Evolutionary conservation across 2,329 filamentous ascomycete species (phyloP), one percentile per base, ranked within the genome.

Genomic region (Gnomoniopsis sp.): DNA sequence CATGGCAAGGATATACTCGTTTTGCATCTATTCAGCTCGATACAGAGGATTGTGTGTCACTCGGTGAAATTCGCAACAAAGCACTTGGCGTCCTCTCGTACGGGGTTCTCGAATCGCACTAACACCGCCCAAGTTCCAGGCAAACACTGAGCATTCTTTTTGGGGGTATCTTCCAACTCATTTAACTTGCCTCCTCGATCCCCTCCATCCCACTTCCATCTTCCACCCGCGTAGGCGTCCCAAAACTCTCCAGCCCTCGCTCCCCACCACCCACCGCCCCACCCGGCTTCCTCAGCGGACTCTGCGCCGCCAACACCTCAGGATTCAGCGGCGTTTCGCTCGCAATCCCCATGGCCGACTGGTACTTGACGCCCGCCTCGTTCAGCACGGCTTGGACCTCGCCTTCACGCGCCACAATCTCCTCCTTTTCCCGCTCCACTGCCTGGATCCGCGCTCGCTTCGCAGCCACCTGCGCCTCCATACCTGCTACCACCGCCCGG

Each of bases 371-470:
- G 0, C 90, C 92, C 0, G 91, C 90, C 70, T 95, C 88, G 69
- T 91, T 88, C 54, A 98, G 76, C 56, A 96, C 75, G 21, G 82
- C 80, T 72, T 97, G 93, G 0, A 97, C 88, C 71, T 95, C 90
- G 6, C 79, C 81, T 72, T 96, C 90, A 59, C 91, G 80, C 62
- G 81, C 78, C 4, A 82, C 74, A 46, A 96, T 81, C 33, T 89
- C 83, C 3, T 79, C 75, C 67, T 88, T 90, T 69, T 96, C 90
- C 60, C 78, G 78, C 64, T 85, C 81, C 51, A 93, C 74, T 49
- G 84, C 85, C 65, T 87, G 83, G 69, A 95, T 84, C 61, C 83
- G 80, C 56, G 77, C 78, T 57, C 85, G 76, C 68, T 88, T 87
- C 52, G 77, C 73, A 30, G 80, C 79, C 58, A 88, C 84, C 55